These are phyloP conservation scores for Tothia fuscella DNA, from an alignment of 2,329 filamentous ascomycete genomes.

Conservation along the genomic window DNA sequence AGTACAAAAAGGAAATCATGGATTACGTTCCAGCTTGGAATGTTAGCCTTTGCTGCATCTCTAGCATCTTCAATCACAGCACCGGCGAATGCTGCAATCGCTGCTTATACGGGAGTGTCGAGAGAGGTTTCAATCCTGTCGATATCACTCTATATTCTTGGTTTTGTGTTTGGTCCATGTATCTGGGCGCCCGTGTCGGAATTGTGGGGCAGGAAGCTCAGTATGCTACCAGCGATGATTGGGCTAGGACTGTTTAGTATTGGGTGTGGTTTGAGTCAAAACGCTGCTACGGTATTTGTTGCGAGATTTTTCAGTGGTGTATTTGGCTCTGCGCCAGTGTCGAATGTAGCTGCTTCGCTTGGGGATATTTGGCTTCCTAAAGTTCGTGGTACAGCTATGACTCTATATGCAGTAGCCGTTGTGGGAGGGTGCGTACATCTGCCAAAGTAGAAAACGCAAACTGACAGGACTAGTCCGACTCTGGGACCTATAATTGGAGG, in stretches of 20 bases:
- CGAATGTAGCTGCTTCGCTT: slow-evolving; percentile 56
- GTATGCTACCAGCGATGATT: slow-evolving; percentile 53
- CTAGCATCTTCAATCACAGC: slow-evolving; percentile 44
- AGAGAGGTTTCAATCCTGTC: slow-evolving; percentile 35
- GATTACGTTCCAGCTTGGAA: slow-evolving; percentile 35
- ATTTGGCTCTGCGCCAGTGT: slow-evolving; percentile 52
- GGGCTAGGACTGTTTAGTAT: slow-evolving; percentile 42
- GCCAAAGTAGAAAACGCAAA: not conserved
- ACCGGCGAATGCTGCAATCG: slow-evolving; percentile 43
- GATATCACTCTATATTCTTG: slow-evolving; percentile 39
- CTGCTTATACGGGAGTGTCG: slow-evolving; percentile 35
- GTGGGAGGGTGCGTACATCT: slow-evolving; percentile 39
- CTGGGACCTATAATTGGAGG: slow-evolving; percentile 45
- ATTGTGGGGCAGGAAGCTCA: slow-evolving; percentile 45
- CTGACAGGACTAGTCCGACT: slow-evolving; percentile 29
- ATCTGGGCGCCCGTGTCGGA: slow-evolving; percentile 54
- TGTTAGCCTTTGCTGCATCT: slow-evolving; percentile 31
- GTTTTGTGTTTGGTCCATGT: slow-evolving; percentile 44
- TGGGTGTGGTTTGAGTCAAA: slow-evolving; percentile 30
- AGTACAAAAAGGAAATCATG: slow-evolving; percentile 31
- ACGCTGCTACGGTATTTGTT: slow-evolving; percentile 17
- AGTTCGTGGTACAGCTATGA: slow-evolving; percentile 52
- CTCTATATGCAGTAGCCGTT: slow-evolving; percentile 55
- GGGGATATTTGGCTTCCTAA: slow-evolving; percentile 52
- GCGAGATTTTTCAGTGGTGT: slow-evolving; percentile 11